Evolutionary conservation across 164 flowering plant genomes (phyloP).

Genomic region (Vitis labrusca): DNA sequence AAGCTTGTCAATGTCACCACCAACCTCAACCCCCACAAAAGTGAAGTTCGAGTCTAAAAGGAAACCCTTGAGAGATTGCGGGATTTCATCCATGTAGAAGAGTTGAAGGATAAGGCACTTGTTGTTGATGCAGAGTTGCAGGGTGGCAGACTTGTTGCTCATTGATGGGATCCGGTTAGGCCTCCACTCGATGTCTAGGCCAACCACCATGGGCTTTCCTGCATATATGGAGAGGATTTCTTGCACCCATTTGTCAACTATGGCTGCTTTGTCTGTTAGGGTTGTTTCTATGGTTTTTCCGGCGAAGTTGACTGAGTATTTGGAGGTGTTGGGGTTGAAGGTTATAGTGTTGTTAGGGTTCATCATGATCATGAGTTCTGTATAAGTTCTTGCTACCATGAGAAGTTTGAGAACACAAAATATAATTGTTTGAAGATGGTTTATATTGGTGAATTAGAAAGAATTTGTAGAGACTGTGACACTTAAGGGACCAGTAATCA

Average conservation of each 20-base stretch:
- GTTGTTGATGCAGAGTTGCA: conserved; percentile 6
- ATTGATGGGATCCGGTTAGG: background rate
- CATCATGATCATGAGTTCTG: too few relatives aligned
- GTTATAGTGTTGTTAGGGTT: background rate
- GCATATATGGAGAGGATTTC: conserved; percentile 7
- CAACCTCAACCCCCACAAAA: conserved; percentile 10
- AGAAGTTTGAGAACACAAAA: too few relatives aligned
- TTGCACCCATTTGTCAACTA: conserved; percentile 19
- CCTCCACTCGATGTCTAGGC: conserved; percentile 11
- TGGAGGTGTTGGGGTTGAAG: conserved; percentile 7
- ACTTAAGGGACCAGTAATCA: too few relatives aligned
- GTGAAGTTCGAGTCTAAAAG: conserved; percentile 1
- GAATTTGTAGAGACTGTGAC: too few relatives aligned
- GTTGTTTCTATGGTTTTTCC: conserved; percentile 24
- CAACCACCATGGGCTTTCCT: conserved; percentile 1
- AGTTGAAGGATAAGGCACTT: conserved; percentile 10
- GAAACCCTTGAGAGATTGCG: conserved; percentile 7
- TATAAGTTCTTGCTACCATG: too few relatives aligned
- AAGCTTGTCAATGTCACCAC: conserved; percentile 9
- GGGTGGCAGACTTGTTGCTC: conserved; percentile 6
- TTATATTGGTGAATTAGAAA: too few relatives aligned
- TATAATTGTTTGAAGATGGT: too few relatives aligned
- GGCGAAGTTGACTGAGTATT: background rate
- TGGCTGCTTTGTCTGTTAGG: conserved; percentile 26
- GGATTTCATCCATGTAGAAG: conserved; percentile 12